Evolutionary conservation across 768 basidiomycete genomes (phyloP), one percentile per base, ranked within the genome.

Genomic region (Grammothele lineata): DNA sequence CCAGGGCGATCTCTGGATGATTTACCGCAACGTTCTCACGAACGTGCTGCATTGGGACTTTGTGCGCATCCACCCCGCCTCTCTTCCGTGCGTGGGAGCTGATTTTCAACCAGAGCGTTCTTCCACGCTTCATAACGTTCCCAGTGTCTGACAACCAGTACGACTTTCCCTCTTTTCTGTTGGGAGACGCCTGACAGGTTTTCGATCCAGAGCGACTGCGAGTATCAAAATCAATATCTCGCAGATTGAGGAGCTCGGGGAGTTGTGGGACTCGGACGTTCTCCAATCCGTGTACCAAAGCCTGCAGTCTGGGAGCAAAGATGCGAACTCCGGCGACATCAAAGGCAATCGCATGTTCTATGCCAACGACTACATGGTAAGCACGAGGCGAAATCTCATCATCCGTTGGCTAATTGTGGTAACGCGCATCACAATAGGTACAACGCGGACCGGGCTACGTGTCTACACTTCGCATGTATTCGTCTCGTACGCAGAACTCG

Each of bases 21-120:
- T 85, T 23, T 83, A 75, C 57, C 66, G 67, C 10, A 86, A 87
- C 57, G 62, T 70, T 10, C 40, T 73, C 23, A 83, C 84, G 1
- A 64, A 71, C 3, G 72, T 79, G n/a, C 58, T 80, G 39, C 83
- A 85, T 56, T 88, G 83, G 82, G 85, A 88, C 56, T 79, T 84
- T 57, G 83, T 86, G 47, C 58, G 83, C 72, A 24, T 45, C 0
- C 7, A 4, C 18, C 23, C 51, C 24, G 30, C 12, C 22, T 36
- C 3, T 9, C 18, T 14, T 9, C 30, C 9, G 30, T 15, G 30
- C 9, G 30, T 6, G 8, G 35, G 9, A 36, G 6, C 12, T 17
- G n/a, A 30, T 37, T 33, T 3, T 25, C 34, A 5, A 39, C 10
- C 51, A 85, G 85, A 85, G 83, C 44, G 74, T 65, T 14, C 58